A percentile compares a stretch with the other conserved stretches of the same genome.
Evolutionary conservation across 1,284 basidiomycete genomes (phyloP).

Genomic region (Megacollybia platyphylla): DNA sequence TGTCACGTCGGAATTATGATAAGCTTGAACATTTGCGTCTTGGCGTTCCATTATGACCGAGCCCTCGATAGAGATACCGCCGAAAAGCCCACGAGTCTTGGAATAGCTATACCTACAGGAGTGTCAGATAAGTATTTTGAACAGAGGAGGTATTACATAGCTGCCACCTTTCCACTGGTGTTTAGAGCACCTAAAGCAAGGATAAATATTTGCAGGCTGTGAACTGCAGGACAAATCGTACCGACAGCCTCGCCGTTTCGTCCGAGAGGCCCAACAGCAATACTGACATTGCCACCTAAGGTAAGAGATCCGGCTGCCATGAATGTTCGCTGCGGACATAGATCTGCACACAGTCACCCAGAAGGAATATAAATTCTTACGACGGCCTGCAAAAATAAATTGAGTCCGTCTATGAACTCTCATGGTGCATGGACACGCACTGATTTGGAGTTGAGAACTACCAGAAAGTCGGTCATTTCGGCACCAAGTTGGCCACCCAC

Average conservation of each 20-base stretch:
- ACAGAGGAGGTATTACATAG: slow-evolving; percentile 50
- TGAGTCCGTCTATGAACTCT: slow-evolving; percentile 8
- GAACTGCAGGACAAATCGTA: too few species aligned
- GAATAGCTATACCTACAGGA: slow-evolving; percentile 77
- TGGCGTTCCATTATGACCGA: slow-evolving; percentile 90
- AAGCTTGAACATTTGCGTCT: slow-evolving; percentile 80
- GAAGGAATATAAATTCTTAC: slow-evolving; percentile 25
- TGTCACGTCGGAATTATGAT: slow-evolving; percentile 53
- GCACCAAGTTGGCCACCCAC: slow-evolving; percentile 57
- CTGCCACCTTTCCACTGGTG: slow-evolving; percentile 79
- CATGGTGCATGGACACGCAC: slow-evolving; percentile 26
- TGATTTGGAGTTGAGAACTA: slow-evolving; percentile 78
- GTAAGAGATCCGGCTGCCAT: slow-evolving; percentile 93
- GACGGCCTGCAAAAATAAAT: slow-evolving; percentile 30
- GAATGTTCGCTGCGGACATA: slow-evolving; percentile 62
- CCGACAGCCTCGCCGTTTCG: slow-evolving; percentile 83
- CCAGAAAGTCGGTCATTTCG: slow-evolving; percentile 90
- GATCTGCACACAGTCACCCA: slow-evolving; percentile 4
- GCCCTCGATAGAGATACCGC: slow-evolving; percentile 80
- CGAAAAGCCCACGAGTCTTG: slow-evolving; percentile 88
- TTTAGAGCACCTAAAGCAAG: slow-evolving; percentile 55
- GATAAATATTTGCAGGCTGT: too few species aligned
- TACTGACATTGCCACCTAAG: slow-evolving; percentile 84
- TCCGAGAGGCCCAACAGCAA: slow-evolving; percentile 90
- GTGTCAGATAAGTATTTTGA: slow-evolving; percentile 1